Evolutionary conservation across 2,329 filamentous ascomycete genomes (phyloP).

Genomic region (Fusarium mundagurra): DNA sequence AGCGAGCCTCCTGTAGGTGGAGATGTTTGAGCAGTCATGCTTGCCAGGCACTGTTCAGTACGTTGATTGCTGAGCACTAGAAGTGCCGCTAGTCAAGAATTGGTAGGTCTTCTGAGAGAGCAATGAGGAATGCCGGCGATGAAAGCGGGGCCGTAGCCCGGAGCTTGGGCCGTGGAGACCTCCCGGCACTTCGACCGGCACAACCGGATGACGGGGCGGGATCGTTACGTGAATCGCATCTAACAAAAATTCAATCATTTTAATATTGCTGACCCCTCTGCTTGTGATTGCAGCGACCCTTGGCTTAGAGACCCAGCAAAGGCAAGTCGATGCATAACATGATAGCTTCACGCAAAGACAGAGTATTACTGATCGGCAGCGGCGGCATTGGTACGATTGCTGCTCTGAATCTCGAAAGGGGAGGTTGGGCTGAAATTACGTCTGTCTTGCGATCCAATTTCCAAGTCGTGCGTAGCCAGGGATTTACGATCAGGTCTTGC

Average conservation of each 20-base stretch:
- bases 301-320: background rate
- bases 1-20: too few relatives aligned
- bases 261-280: rapidly evolving
- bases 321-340: background rate
- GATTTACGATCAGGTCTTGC: background rate
- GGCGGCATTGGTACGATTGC: background rate
- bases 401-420: background rate
- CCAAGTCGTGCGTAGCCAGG: background rate
- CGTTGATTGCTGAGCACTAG: background rate
- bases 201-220: background rate
- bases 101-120: background rate
- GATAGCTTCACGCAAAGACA: background rate
- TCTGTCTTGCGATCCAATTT: background rate
- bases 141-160: background rate
- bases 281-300: rapidly evolving
- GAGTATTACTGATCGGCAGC: background rate
- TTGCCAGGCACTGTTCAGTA: background rate
- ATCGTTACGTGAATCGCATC: background rate
- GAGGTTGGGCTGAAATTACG: background rate
- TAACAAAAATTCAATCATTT: rapidly evolving
- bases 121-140: background rate
- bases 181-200: background rate
- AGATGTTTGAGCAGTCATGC: too few relatives aligned
- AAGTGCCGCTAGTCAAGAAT: background rate
- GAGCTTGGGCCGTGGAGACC: background rate